Evolutionary conservation across 2,329 filamentous ascomycete genomes (phyloP).

Genomic region (Aspergillus pseudonomiae): DNA sequence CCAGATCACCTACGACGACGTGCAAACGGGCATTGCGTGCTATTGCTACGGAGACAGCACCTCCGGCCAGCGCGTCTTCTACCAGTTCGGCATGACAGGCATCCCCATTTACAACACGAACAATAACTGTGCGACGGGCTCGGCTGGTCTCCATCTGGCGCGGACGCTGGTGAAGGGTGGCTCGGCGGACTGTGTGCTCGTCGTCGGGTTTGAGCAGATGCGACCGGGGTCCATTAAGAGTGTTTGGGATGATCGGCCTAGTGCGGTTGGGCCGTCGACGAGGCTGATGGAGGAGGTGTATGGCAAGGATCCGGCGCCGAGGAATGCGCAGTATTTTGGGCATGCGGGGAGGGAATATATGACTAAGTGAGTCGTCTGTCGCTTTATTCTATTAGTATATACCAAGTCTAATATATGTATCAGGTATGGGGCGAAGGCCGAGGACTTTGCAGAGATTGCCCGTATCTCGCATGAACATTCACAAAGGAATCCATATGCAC

Average conservation of each 20-base stretch:
- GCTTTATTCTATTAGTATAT: not conserved
- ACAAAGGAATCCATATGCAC: constrained; percentile 91
- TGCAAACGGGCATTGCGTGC: constrained; percentile 92
- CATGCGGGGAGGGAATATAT: constrained; percentile 93
- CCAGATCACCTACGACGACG: constrained; percentile 92
- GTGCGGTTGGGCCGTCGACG: constrained; percentile 70
- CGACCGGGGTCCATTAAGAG: constrained; percentile 62
- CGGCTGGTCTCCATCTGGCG: constrained; percentile 81
- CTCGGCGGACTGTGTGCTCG: constrained; percentile 83
- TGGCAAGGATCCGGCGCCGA: constrained; percentile 77
- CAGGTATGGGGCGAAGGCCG: constrained; percentile 75
- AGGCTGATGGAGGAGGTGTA: constrained; percentile 81
- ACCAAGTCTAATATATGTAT: not conserved
- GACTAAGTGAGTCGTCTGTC: constrained; percentile 67
- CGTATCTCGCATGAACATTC: constrained; percentile 90
- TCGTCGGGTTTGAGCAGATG: constrained; percentile 99
- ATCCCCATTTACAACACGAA: constrained; percentile 98
- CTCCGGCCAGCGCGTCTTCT: constrained; percentile 93
- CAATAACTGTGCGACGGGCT: constrained; percentile 97
- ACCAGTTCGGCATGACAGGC: constrained; percentile 95
- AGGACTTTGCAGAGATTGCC: constrained; percentile 92
- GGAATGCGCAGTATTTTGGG: constrained; percentile 89
- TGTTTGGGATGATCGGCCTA: constrained; percentile 64
- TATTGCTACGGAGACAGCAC: constrained; percentile 96
- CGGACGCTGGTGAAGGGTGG: constrained; percentile 76